Evolutionary conservation across 2,329 filamentous ascomycete genomes (phyloP), one percentile per base, ranked within the genome.

Genomic region (Microcyclospora tardicrescens): DNA sequence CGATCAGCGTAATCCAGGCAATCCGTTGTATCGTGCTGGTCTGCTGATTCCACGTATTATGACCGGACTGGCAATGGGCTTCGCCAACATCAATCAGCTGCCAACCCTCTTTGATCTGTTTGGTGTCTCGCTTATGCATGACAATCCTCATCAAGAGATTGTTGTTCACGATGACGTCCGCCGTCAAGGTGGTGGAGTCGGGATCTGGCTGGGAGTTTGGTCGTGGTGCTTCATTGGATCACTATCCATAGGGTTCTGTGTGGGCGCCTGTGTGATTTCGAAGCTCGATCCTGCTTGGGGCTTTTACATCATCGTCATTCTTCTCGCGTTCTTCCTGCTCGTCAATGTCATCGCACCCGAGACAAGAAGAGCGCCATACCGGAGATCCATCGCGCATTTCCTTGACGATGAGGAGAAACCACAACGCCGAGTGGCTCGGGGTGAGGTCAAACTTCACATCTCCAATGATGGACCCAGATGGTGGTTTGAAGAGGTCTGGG

Each of bases 171-270:
- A 73, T 48, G 82, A 86, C 56, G 72, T 81, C 13, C 73, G 82
- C 39, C 69, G 81, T 31, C 79, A 85, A 52, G 83, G 83, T 6
- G 81, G 82, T 10, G 82, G 83, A 0, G 78, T 86, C 64, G 83
- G 83, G 0, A 64, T 82, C n/a, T 87, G 82, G 83, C 66, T 85
- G 9, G 79, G 80, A 1, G 68, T 82, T 39, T 86, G 81, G 80
- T 78, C 79, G 0, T 87, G 79, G 75, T 83, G 79, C 54, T 82
- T 75, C 59, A 75, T 83, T 49, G 79, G 77, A 5, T 83, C 80
- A 15, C 67, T 86, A 15, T 74, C 76, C 0, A 54, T 84, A 29
- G 82, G 83, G 0, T 87, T 86, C 52, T 62, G 82, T 41, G 65
- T 83, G 30, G 83, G 83, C 3, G 80, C 81, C 10, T 62, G 69